Base-by-base conservation (phyloP, 1,284 basidiomycete species). In the Boletellus deceptivus region DNA sequence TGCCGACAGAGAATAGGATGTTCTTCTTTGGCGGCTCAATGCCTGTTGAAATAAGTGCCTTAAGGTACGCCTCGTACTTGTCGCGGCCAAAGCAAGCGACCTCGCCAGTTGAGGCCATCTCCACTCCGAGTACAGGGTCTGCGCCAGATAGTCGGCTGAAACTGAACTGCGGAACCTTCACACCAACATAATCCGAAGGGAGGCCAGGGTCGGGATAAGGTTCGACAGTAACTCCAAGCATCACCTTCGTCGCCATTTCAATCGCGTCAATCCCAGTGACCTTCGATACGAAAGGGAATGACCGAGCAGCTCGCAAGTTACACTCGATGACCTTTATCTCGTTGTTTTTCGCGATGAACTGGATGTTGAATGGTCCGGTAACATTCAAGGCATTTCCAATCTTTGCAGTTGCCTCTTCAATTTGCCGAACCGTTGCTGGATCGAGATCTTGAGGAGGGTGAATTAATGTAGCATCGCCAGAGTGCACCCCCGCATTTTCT, bases 241-340 rank as follows among this genome's bases (percentile, higher is more conserved):
- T 99, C 59, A 97, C 93, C 70, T 97, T 97, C 49, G 97, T 99
- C 24, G 96, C 96, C 82, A 98, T 86, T 75, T 98, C 94, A 60
- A 99, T 98, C 4, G 95, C 95, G 67, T 99, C 95, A 59, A 98
- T 80, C 33, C 94, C 94, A 6, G 96, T 98, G 54, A 98, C 95
- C 75, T 99, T 99, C 35, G 93, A 96, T 40, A 99, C 96, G 77
- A 99, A 99, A 49, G 97, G 96, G 86, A 98, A 98, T 1, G 96
- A 98, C 54, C 97, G 86, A 25, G 96, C 95, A 3, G 97, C 97
- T 55, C 96, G 93, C 36, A 99, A 79, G 72, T 99, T 99, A 75
- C 96, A 99, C 72, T 99, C 96, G 69, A 99, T 99, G 62, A 99
- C 96, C 81, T 99, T 98, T 81, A 98, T 98, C 72, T 98, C 96